Percentiles rank a stretch among this genome's conserved stretches.
Conservation (phyloP, 768 basidiomycete genomes). For the Lyophyllum shimeji region DNA sequence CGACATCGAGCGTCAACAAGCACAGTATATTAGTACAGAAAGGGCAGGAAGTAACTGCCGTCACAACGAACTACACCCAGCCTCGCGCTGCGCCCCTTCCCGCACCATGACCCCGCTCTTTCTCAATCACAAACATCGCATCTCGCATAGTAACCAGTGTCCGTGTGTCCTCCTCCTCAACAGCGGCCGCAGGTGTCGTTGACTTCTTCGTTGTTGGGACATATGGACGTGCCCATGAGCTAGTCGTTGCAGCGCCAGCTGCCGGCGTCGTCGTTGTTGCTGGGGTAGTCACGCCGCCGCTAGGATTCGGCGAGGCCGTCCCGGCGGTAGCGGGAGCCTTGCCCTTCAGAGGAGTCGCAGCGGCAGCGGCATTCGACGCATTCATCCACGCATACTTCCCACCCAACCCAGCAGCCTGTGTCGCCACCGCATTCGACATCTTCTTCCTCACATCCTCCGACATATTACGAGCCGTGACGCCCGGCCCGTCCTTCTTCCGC, state of each 20-base stretch:
- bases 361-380: slow-evolving; percentile 49
- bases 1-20: neutral
- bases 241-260: slow-evolving; percentile 25
- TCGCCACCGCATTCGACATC: slow-evolving; percentile 87
- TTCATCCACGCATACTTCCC: slow-evolving; percentile 91
- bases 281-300: neutral
- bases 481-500: slow-evolving; percentile 81
- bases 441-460: slow-evolving; percentile 90
- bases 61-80: slow-evolving; percentile 42
- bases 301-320: slow-evolving; percentile 12
- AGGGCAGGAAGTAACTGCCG: neutral
- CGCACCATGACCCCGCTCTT: slow-evolving; percentile 80
- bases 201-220: slow-evolving; percentile 53
- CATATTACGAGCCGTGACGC: slow-evolving; percentile 86
- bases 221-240: slow-evolving; percentile 65
- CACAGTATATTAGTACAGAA: neutral
- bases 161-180: slow-evolving; percentile 57
- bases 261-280: slow-evolving; percentile 26
- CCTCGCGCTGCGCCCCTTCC: slow-evolving; percentile 75
- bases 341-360: slow-evolving; percentile 34
- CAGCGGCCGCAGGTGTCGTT: slow-evolving; percentile 23
- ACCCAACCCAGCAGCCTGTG: slow-evolving; percentile 82
- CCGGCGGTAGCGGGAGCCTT: slow-evolving; percentile 22
- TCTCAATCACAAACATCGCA: slow-evolving; percentile 84
- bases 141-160: slow-evolving; percentile 70